Percentiles rank a stretch among this genome's conserved stretches.
These are phyloP conservation scores for Alternaria rosae DNA, from an alignment of 2,329 filamentous ascomycete species.

Conservation along the genomic window DNA sequence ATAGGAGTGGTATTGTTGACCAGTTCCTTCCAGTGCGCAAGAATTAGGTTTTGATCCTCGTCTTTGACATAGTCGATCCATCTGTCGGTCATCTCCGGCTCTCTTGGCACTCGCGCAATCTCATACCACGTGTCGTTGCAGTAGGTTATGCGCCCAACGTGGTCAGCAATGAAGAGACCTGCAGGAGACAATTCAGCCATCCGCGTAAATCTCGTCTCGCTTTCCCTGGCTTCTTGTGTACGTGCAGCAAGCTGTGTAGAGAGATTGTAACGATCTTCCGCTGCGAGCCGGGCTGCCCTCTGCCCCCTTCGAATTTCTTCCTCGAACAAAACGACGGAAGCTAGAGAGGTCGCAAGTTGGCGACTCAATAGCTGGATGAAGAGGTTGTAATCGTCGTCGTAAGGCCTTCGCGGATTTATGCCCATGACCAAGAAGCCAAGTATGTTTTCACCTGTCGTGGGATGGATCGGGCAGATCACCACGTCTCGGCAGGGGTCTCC, in stretches of 20 bases:
- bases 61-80: conserved; percentile 78
- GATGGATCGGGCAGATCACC: conserved; percentile 80
- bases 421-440: conserved; percentile 82
- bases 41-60: conserved; percentile 68
- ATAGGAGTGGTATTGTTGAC: conserved; percentile 68
- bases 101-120: conserved; percentile 71
- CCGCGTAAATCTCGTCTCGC: conserved; percentile 79
- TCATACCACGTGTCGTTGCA: conserved; percentile 79
- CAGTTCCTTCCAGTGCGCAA: conserved; percentile 68
- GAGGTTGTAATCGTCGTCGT: conserved; percentile 80
- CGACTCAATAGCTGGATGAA: conserved; percentile 78
- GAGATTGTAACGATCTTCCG: conserved; percentile 77
- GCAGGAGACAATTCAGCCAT: conserved; percentile 87
- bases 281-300: conserved; percentile 75
- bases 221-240: conserved; percentile 64
- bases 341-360: conserved; percentile 80
- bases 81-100: conserved; percentile 64
- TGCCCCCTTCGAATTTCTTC: conserved; percentile 81
- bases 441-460: conserved; percentile 75
- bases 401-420: conserved; percentile 78
- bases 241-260: conserved; percentile 75
- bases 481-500: conserved; percentile 73
- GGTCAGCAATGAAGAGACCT: conserved; percentile 84
- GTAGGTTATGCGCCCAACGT: conserved; percentile 74
- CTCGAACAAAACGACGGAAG: conserved; percentile 82